phyloP scores from a whole-genome alignment of 805 yeast genomes.

The Cyberlindnera suaveolens region DNA sequence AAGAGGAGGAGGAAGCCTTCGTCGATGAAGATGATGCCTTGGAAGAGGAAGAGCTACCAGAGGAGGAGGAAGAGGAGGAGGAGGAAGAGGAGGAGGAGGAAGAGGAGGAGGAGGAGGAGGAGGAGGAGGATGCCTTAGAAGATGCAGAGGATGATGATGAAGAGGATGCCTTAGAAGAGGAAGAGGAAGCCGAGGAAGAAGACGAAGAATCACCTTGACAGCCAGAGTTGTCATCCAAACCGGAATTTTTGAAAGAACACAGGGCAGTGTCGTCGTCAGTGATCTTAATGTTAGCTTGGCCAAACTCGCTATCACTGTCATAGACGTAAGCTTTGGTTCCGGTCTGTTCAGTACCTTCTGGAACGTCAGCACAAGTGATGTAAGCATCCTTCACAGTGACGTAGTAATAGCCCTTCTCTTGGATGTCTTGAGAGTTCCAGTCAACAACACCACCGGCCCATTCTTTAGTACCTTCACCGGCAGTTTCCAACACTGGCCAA shows the following conservation, averaged over 20 bases:
- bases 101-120: conserved; percentile 1
- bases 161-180: conserved; percentile 11
- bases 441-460: conserved; percentile 88
- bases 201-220: conserved; percentile 14
- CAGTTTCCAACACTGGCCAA: conserved; percentile 69
- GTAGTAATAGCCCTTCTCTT: conserved; percentile 72
- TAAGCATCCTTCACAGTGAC: conserved; percentile 55
- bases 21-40: conserved; percentile 3
- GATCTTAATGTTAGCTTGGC: conserved; percentile 46
- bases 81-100: conserved; percentile 3
- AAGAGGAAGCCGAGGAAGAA: conserved; percentile 12
- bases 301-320: conserved; percentile 40
- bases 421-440: conserved; percentile 74
- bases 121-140: not conserved
- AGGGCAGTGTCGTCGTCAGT: conserved; percentile 58
- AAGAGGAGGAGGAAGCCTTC: conserved; percentile 3
- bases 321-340: conserved; percentile 50
- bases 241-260: conserved; percentile 54
- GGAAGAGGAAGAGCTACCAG: conserved; percentile 3
- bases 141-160: conserved; percentile 1
- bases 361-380: conserved; percentile 68
- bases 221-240: conserved; percentile 45
- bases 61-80: conserved; percentile 1
- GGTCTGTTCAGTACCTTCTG: conserved; percentile 39
- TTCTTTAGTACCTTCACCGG: conserved; percentile 57